These are phyloP conservation scores for Penicillium sp. DNA, from an alignment of 2,329 filamentous ascomycete species.

Conservation along the genomic window DNA sequence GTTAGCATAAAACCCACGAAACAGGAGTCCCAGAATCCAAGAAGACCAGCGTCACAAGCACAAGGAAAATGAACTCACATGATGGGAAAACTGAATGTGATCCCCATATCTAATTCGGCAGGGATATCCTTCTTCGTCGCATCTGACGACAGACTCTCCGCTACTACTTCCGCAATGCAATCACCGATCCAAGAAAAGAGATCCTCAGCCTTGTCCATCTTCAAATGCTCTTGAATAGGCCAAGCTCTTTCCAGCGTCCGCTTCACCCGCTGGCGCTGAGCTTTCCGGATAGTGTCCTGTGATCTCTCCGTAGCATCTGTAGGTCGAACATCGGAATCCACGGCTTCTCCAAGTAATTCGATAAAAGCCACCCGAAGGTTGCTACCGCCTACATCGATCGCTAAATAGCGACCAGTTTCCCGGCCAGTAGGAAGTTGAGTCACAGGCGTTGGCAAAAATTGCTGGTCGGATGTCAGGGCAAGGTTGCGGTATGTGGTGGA, in stretches of 20 bases:
- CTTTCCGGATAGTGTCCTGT: constrained; percentile 45
- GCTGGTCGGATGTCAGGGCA: constrained; percentile 45
- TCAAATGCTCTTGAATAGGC: constrained; percentile 55
- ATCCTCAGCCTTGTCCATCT: constrained; percentile 67
- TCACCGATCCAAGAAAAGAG: constrained; percentile 79
- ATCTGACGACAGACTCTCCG: constrained; percentile 47
- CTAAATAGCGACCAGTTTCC: constrained; percentile 55
- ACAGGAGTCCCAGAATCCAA: neutral
- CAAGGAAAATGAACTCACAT: constrained; percentile 39
- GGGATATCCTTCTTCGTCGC: constrained; percentile 40
- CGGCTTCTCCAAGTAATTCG: constrained; percentile 48
- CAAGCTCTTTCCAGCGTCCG: constrained; percentile 51
- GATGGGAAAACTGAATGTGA: constrained; percentile 52
- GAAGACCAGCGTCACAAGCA: neutral
- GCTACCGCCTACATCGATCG: constrained; percentile 57
- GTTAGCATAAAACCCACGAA: constrained; percentile 13
- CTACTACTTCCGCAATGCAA: constrained; percentile 71
- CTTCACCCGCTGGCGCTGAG: constrained; percentile 47
- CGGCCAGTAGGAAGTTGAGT: constrained; percentile 49
- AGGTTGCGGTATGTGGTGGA: constrained; percentile 46
- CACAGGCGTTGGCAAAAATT: constrained; percentile 49
- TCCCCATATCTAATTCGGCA: constrained; percentile 49
- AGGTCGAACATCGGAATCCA: constrained; percentile 35
- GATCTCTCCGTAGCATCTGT: constrained; percentile 39
- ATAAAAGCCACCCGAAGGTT: constrained; percentile 58